phyloP scores from a whole-genome alignment of 208 protist species.

The Acanthamoeba polyphaga region DNA sequence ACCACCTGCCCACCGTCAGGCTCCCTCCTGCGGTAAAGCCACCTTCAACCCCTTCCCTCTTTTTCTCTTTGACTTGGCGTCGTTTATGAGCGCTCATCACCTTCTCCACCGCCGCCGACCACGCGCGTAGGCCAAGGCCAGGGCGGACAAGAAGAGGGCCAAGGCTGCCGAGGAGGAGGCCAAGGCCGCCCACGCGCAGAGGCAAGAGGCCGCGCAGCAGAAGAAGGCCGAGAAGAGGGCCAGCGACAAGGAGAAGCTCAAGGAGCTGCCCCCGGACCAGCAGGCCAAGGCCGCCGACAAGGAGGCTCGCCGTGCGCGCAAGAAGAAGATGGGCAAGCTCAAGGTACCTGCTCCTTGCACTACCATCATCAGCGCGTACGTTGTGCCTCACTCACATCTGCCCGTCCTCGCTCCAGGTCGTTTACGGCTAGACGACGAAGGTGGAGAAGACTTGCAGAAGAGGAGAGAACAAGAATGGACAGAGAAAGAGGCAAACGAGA shows the following conservation, averaged over 20 bases:
- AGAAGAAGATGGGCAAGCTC: slow-evolving; percentile 67
- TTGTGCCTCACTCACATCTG: too few species aligned
- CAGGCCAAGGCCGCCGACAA: slow-evolving; percentile 43
- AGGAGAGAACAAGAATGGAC: neutral
- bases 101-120: neutral
- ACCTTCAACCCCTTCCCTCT: neutral
- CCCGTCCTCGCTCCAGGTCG: neutral
- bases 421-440: neutral
- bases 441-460: too few species aligned
- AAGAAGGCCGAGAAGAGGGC: slow-evolving; percentile 47
- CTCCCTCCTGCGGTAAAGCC: slow-evolving; percentile 33
- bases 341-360: neutral
- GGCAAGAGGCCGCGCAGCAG: slow-evolving; percentile 28
- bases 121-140: slow-evolving; percentile 18
- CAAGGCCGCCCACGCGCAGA: slow-evolving; percentile 16
- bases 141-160: slow-evolving; percentile 32
- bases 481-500: neutral
- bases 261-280: slow-evolving; percentile 25
- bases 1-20: slow-evolving; percentile 28
- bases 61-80: too few species aligned
- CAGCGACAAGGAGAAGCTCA: slow-evolving; percentile 53
- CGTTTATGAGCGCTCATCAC: neutral
- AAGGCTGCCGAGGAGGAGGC: slow-evolving; percentile 38
- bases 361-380: neutral
- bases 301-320: slow-evolving; percentile 36